Conservation (phyloP, 331 rosid species). For the Arachis monticola region DNA sequence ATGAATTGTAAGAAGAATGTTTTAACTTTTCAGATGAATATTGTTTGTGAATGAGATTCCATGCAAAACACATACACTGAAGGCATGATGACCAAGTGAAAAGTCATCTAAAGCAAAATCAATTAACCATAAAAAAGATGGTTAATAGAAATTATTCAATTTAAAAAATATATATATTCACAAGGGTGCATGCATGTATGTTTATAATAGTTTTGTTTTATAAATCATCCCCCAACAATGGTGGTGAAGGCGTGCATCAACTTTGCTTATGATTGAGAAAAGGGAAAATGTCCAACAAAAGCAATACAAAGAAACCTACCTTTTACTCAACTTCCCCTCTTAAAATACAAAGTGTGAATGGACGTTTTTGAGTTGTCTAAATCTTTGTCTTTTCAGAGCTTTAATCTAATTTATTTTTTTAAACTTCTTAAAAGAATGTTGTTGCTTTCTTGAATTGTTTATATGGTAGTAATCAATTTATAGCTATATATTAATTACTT, state of each 20-base stretch:
- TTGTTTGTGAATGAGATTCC: conserved; percentile 27
- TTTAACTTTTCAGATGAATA: conserved; percentile 4
- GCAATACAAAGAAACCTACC: conserved; percentile 53
- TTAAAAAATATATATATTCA: background rate
- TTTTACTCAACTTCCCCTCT: conserved; percentile 40
- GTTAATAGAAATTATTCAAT: conserved; percentile 1
- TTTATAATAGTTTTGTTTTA: conserved; percentile 13
- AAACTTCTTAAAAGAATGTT: conserved; percentile 27
- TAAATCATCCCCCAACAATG: conserved; percentile 32
- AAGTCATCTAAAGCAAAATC: conserved; percentile 33
- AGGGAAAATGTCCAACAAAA: conserved; percentile 57
- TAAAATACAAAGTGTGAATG: conserved; percentile 28
- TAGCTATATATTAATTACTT: conserved; percentile 14
- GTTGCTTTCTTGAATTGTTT: background rate
- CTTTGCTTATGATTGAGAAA: conserved; percentile 59
- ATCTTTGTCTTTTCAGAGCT: conserved; percentile 52
- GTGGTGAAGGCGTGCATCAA: conserved; percentile 73
- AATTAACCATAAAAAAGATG: background rate
- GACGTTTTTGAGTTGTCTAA: conserved; percentile 46
- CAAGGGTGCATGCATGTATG: conserved; percentile 1
- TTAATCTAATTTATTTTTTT: conserved; percentile 25
- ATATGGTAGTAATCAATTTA: conserved; percentile 19
- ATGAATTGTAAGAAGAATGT: conserved; percentile 22
- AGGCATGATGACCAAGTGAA: conserved; percentile 36
- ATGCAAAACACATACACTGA: conserved; percentile 35